Evolutionary conservation across 2,329 filamentous ascomycete species (phyloP).

Genomic region (Fusarium oligoseptatum): DNA sequence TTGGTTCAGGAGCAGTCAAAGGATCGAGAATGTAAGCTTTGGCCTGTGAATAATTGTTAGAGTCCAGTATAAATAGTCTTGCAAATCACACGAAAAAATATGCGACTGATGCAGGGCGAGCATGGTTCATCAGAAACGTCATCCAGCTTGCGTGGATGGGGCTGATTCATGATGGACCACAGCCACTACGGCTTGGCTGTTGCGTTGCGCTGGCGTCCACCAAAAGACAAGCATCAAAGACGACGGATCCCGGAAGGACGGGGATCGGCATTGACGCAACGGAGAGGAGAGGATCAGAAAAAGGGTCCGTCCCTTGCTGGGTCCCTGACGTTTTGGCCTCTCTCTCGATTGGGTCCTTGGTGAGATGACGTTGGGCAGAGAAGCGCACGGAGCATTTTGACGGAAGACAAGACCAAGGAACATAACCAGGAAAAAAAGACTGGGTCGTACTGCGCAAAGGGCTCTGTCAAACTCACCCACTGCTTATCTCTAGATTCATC

Average conservation of each 20-base stretch:
- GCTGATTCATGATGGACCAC: constrained; percentile 20
- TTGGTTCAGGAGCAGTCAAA: constrained; percentile 75
- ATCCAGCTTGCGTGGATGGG: constrained; percentile 44
- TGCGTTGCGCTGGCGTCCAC: constrained; percentile 33
- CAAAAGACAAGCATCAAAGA: constrained; percentile 27
- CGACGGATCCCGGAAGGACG: constrained; percentile 14
- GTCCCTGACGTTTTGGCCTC: constrained; percentile 33
- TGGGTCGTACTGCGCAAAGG: constrained; percentile 23
- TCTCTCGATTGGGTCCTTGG: constrained; percentile 12
- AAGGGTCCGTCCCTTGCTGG: constrained; percentile 29
- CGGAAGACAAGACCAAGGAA: constrained; percentile 17
- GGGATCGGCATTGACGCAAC: constrained; percentile 42
- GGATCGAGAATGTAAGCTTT: constrained; percentile 77
- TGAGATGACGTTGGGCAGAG: constrained; percentile 41
- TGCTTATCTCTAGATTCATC: constrained; percentile 58
- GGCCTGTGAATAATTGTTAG: constrained; percentile 61
- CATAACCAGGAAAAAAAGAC: constrained; percentile 13
- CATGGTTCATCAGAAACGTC: constrained; percentile 32
- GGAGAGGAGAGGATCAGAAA: constrained; percentile 24
- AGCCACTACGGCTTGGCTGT: background rate
- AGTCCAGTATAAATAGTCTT: constrained; percentile 3
- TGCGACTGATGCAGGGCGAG: constrained; percentile 9
- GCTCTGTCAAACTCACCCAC: constrained; percentile 58
- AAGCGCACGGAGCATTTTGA: constrained; percentile 18
- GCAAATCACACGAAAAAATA: background rate